Evolutionary conservation across 768 basidiomycete genomes (phyloP).

Genomic region (Pisolithus marmoratus): DNA sequence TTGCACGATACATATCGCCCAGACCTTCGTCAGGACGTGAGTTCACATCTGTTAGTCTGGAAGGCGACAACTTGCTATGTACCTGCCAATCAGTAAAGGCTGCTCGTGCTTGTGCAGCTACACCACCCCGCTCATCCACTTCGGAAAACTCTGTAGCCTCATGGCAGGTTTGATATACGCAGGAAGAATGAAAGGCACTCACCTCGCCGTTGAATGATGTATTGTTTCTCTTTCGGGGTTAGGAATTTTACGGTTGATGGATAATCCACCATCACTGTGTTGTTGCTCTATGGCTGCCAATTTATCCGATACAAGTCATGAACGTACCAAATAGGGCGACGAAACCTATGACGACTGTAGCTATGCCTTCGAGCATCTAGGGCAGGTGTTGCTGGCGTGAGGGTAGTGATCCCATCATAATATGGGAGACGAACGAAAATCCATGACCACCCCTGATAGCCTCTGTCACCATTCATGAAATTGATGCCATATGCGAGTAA

Average conservation of each 20-base stretch:
- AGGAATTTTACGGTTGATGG: constrained; percentile 55
- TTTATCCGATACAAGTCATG: background rate
- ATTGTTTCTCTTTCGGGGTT: constrained; percentile 55
- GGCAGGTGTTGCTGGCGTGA: background rate
- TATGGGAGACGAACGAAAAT: constrained; percentile 44
- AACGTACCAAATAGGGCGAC: constrained; percentile 42
- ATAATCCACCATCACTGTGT: constrained; percentile 52
- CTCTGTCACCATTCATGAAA: constrained; percentile 42
- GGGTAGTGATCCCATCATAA: background rate
- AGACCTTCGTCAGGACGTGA: background rate
- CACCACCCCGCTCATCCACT: constrained; percentile 56
- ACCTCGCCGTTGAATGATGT: constrained; percentile 54
- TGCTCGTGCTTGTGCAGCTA: constrained; percentile 43
- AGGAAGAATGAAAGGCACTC: constrained; percentile 4
- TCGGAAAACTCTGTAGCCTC: constrained; percentile 31
- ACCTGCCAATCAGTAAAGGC: constrained; percentile 61
- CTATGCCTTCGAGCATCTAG: constrained; percentile 51
- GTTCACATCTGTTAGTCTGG: background rate
- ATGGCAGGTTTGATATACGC: constrained; percentile 41
- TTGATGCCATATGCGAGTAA: constrained; percentile 51
- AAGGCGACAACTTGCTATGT: background rate
- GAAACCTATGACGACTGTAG: constrained; percentile 50
- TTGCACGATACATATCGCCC: constrained; percentile 34
- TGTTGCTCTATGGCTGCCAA: background rate
- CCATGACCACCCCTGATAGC: constrained; percentile 59